Conservation (phyloP, 2,329 filamentous ascomycete genomes). For the Pseudonectria foliicola region DNA sequence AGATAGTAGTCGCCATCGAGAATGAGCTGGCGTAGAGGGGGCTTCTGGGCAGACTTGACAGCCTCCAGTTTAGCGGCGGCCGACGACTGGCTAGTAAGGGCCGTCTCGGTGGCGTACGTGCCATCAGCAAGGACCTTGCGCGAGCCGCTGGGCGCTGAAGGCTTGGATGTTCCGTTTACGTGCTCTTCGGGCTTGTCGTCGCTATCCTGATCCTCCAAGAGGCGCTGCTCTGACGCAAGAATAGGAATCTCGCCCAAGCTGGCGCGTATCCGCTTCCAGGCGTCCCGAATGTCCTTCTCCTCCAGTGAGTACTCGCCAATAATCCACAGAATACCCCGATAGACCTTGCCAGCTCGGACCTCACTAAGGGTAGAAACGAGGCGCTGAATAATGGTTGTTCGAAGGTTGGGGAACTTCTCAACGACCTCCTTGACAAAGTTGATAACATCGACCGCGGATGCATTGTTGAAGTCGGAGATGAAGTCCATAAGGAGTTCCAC, state of each 20-base stretch:
- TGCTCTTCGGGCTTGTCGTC: slow-evolving; percentile 58
- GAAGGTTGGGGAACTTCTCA: slow-evolving; percentile 90
- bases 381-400: slow-evolving; percentile 78
- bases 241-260: slow-evolving; percentile 97
- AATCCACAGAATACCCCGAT: slow-evolving; percentile 94
- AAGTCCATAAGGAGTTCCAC: slow-evolving; percentile 98
- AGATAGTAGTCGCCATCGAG: slow-evolving; percentile 97
- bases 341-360: slow-evolving; percentile 94
- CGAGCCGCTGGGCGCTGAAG: slow-evolving; percentile 71
- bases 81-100: slow-evolving; percentile 85
- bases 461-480: slow-evolving; percentile 96
- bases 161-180: slow-evolving; percentile 73
- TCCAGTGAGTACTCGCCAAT: slow-evolving; percentile 95
- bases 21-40: slow-evolving; percentile 87
- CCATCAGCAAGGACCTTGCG: slow-evolving; percentile 91
- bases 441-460: slow-evolving; percentile 94
- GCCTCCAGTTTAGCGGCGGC: slow-evolving; percentile 88
- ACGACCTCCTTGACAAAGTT: slow-evolving; percentile 99
- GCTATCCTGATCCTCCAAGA: slow-evolving; percentile 78
- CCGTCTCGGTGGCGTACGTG: slow-evolving; percentile 95
- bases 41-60: slow-evolving; percentile 94
- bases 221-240: slow-evolving; percentile 83
- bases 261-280: slow-evolving; percentile 91
- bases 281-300: slow-evolving; percentile 87
- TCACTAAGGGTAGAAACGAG: slow-evolving; percentile 86